Percentiles rank a stretch among this genome's conserved stretches.
Evolutionary conservation across 768 basidiomycete genomes (phyloP).

Genomic region (Agrocybe praecox): DNA sequence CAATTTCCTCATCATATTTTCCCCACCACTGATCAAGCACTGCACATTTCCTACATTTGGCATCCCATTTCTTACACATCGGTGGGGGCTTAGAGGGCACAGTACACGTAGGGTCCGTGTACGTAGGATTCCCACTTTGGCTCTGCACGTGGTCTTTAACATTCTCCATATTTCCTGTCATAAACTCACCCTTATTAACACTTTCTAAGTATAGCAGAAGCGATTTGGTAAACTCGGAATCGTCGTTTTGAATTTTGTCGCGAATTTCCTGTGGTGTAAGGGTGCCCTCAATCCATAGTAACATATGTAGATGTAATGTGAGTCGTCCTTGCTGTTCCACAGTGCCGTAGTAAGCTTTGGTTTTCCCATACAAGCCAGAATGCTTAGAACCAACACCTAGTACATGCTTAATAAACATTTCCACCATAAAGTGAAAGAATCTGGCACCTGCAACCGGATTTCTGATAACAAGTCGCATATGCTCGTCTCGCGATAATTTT

Average conservation of each 20-base stretch:
- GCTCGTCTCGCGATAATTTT: not conserved
- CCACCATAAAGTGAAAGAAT: constrained; percentile 34
- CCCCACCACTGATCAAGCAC: constrained; percentile 17
- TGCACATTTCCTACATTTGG: not conserved
- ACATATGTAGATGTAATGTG: constrained; percentile 35
- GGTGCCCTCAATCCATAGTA: constrained; percentile 32
- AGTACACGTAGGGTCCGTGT: constrained; percentile 23
- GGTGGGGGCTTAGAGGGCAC: constrained; percentile 23
- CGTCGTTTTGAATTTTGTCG: constrained; percentile 21
- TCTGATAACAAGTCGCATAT: not conserved
- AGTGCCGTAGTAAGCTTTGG: constrained; percentile 37
- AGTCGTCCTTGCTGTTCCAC: constrained; percentile 41
- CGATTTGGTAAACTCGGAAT: constrained; percentile 25
- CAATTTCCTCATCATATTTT: constrained; percentile 19
- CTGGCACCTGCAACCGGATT: constrained; percentile 22
- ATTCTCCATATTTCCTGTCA: constrained; percentile 19
- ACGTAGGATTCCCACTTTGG: not conserved
- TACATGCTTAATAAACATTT: constrained; percentile 31
- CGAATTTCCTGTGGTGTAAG: constrained; percentile 31
- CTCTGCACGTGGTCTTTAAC: constrained; percentile 1
- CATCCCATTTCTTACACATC: not conserved
- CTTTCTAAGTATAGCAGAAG: constrained; percentile 34
- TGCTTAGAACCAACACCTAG: constrained; percentile 18
- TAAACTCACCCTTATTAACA: constrained; percentile 31
- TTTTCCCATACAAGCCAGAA: constrained; percentile 29